Evolutionary conservation across 2,329 filamentous ascomycete genomes (phyloP).

Genomic region (Lasiodiplodia sp.): DNA sequence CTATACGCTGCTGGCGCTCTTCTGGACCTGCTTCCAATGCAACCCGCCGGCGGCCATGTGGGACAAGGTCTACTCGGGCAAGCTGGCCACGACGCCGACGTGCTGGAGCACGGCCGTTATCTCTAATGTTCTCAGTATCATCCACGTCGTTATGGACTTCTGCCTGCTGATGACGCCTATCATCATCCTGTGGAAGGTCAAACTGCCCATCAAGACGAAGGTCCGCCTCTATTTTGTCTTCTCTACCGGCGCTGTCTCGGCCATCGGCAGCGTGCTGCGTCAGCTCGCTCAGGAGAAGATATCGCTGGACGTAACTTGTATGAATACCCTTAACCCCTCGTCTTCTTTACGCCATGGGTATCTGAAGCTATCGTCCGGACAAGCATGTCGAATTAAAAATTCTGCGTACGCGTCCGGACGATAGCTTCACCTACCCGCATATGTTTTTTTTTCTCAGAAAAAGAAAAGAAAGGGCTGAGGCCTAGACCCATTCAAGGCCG

Average conservation of each 20-base stretch:
- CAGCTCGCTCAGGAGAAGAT: conserved; percentile 22
- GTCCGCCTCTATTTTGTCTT: conserved; percentile 44
- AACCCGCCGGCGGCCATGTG: conserved; percentile 38
- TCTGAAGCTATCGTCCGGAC: too few species aligned
- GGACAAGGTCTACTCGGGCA: conserved; percentile 38
- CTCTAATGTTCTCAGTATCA: conserved; percentile 38
- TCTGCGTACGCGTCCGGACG: too few species aligned
- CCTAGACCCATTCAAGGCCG: too few species aligned
- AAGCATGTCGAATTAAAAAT: too few species aligned
- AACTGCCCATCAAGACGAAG: conserved; percentile 42
- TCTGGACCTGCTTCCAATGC: conserved; percentile 43
- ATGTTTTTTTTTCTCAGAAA: too few species aligned
- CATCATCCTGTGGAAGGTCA: conserved; percentile 46
- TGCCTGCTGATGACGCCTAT: conserved; percentile 44
- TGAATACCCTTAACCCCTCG: neutral
- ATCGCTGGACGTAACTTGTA: conserved; percentile 14
- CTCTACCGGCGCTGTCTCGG: conserved; percentile 41
- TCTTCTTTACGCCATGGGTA: too few species aligned
- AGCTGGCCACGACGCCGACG: conserved; percentile 31
- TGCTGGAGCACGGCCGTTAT: conserved; percentile 37
- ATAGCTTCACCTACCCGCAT: too few species aligned
- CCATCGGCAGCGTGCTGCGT: conserved; percentile 36
- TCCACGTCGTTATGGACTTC: conserved; percentile 47
- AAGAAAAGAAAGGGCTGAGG: too few species aligned
- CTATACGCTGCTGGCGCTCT: conserved; percentile 43